These are phyloP conservation scores for Oryza nivara DNA, from an alignment of 176 grass and related monocot genomes.

Conservation along the genomic window DNA sequence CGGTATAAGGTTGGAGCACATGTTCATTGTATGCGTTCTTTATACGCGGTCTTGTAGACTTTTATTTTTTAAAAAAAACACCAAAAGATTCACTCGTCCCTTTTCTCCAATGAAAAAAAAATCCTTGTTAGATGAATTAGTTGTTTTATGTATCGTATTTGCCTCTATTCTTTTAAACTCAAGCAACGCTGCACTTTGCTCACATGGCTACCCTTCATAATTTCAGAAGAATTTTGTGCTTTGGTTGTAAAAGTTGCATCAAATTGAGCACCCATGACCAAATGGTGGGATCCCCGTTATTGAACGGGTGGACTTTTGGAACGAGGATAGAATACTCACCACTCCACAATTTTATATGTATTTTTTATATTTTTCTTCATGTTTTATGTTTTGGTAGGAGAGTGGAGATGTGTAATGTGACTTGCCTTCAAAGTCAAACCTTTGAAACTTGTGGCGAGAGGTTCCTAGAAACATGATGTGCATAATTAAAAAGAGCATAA, in stretches of 20 bases:
- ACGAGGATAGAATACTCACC: conserved; percentile 7
- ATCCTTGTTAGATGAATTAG: no score
- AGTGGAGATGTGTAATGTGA: conserved; percentile 5
- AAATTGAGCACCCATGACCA: background rate
- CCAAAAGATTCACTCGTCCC: no score
- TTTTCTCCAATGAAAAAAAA: no score
- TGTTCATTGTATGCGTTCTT: no score
- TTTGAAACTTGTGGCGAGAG: conserved; percentile 43
- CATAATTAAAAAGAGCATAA: background rate
- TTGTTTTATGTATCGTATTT: background rate
- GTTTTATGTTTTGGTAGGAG: conserved; percentile 18
- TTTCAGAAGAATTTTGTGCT: background rate
- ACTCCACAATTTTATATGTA: background rate
- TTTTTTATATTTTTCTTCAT: conserved; percentile 20
- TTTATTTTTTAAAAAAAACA: no score
- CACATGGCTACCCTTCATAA: background rate
- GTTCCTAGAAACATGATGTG: conserved; percentile 1
- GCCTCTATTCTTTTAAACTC: background rate
- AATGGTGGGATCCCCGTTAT: conserved; percentile 1
- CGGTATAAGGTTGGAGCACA: no score
- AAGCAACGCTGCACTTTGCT: background rate
- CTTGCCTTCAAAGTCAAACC: conserved; percentile 56
- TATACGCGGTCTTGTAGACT: no score
- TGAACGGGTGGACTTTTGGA: conserved; percentile 37
- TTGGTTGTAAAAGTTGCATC: background rate